Conservation (phyloP, 208 protist species). For the Leptomonas seymouri region DNA sequence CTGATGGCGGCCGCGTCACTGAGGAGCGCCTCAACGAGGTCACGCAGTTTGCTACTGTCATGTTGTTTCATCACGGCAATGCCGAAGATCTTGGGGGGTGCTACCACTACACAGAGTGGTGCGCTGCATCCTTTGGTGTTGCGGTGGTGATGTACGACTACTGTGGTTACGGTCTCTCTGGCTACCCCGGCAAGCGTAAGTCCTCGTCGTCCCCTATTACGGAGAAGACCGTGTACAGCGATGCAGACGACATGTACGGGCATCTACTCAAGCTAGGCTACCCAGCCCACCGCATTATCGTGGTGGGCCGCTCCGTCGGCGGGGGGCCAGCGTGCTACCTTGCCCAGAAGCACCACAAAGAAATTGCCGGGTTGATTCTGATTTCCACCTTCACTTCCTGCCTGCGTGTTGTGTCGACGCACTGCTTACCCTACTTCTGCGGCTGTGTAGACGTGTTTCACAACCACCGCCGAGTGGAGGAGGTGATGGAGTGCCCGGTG, state of each 20-base stretch:
- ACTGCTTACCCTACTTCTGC: slow-evolving; percentile 36
- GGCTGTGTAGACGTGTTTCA: slow-evolving; percentile 59
- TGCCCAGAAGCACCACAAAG: slow-evolving; percentile 61
- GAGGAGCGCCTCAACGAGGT: neutral
- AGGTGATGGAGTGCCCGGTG: slow-evolving; percentile 55
- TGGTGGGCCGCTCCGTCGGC: slow-evolving; percentile 81
- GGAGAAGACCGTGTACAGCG: slow-evolving; percentile 63
- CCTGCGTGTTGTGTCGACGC: slow-evolving; percentile 46
- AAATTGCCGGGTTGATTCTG: slow-evolving; percentile 64
- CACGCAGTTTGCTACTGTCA: slow-evolving; percentile 27
- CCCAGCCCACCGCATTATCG: slow-evolving; percentile 42
- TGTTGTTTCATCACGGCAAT: slow-evolving; percentile 84
- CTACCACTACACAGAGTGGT: slow-evolving; percentile 31
- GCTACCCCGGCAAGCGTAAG: neutral
- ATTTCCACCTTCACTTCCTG: slow-evolving; percentile 78
- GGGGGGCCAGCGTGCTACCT: slow-evolving; percentile 79
- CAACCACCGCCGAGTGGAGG: slow-evolving; percentile 53
- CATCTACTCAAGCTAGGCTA: slow-evolving; percentile 47
- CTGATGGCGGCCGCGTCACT: slow-evolving; percentile 1
- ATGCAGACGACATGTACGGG: slow-evolving; percentile 71
- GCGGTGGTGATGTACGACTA: slow-evolving; percentile 79
- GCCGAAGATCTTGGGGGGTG: slow-evolving; percentile 64
- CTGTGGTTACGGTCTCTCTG: slow-evolving; percentile 80
- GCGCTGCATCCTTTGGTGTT: slow-evolving; percentile 32
- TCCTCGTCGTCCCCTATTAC: neutral